Conservation (phyloP, 2,329 filamentous ascomycete genomes). For the Beauveria pseudobassiana region DNA sequence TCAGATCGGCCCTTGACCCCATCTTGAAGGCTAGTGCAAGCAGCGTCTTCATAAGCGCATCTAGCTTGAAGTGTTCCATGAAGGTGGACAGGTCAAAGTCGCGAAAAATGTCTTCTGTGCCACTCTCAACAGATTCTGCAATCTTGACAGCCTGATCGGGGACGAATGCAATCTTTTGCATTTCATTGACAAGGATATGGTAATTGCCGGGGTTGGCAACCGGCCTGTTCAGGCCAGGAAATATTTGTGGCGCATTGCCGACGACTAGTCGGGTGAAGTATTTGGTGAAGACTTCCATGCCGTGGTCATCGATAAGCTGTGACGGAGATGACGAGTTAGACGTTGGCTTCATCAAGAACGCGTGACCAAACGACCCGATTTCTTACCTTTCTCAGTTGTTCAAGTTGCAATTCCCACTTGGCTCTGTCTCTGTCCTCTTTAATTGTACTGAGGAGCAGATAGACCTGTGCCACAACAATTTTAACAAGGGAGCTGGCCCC, state of each 20-base stretch:
- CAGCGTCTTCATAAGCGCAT: constrained; percentile 79
- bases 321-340: neutral
- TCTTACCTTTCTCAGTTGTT: constrained; percentile 83
- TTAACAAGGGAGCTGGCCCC: constrained; percentile 68
- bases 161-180: constrained; percentile 78
- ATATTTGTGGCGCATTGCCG: constrained; percentile 87
- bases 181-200: constrained; percentile 71
- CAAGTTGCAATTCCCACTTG: constrained; percentile 88
- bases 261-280: constrained; percentile 90
- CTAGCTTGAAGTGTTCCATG: constrained; percentile 91
- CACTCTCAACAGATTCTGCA: constrained; percentile 84
- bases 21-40: constrained; percentile 84
- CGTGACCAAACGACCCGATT: neutral
- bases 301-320: constrained; percentile 92
- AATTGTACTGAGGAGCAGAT: constrained; percentile 86
- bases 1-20: constrained; percentile 71
- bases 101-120: constrained; percentile 86
- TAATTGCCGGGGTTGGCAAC: constrained; percentile 75
- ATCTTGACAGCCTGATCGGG: constrained; percentile 81
- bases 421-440: constrained; percentile 85
- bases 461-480: constrained; percentile 92
- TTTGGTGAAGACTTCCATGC: constrained; percentile 97
- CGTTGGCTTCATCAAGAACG: constrained; percentile 9
- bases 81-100: constrained; percentile 96
- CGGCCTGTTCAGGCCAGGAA: constrained; percentile 67